Conservation (phyloP, 768 basidiomycete species). For the Hygrocybe punicea region DNA sequence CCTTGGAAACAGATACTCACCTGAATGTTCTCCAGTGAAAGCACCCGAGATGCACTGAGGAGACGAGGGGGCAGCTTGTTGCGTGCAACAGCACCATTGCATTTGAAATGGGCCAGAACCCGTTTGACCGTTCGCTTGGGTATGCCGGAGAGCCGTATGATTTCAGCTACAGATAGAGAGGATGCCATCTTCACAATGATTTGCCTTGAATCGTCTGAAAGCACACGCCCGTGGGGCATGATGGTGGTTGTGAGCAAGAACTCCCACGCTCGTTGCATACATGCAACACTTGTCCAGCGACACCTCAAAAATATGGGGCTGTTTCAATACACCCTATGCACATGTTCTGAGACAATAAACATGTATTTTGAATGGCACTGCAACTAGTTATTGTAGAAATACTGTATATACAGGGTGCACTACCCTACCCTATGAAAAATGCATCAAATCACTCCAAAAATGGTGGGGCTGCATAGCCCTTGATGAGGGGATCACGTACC, state of each 20-base stretch:
- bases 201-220: neutral
- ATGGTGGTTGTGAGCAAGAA: no score
- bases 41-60: neutral
- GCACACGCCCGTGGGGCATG: no score
- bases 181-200: neutral
- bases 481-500: no score
- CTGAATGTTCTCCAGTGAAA: conserved; percentile 1
- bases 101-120: neutral
- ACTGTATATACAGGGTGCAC: neutral
- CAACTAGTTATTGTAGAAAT: neutral
- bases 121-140: conserved; percentile 3
- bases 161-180: neutral
- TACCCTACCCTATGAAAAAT: no score
- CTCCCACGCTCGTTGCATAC: no score
- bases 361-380: neutral
- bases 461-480: no score
- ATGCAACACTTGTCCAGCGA: neutral
- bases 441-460: no score
- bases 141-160: neutral
- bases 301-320: no score
- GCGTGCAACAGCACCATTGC: neutral
- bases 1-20: neutral
- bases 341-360: neutral
- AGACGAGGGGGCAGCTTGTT: neutral
- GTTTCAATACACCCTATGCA: no score